Percentiles rank a stretch among this genome's conserved stretches.
Conservation (phyloP, 1,139 yeast genomes). For the Entelexis sorbosivorans region DNA sequence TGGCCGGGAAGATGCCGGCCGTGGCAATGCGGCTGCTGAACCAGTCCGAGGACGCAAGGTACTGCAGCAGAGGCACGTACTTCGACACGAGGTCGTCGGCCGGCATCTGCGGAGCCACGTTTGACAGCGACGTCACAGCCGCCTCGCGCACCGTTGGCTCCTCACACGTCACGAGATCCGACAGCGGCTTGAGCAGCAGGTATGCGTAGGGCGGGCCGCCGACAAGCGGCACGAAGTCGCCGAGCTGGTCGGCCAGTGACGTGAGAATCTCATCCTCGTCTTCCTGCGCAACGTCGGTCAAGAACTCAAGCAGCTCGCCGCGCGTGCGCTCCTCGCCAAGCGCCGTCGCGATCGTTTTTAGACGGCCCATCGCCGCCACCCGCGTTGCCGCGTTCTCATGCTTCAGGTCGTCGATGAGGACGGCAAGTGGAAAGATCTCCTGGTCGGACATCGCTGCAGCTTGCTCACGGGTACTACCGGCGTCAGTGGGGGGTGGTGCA, state of each 20-base stretch:
- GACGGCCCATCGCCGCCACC: constrained; percentile 87
- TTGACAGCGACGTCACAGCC: constrained; percentile 77
- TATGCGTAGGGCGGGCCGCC: constrained; percentile 80
- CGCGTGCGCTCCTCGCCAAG: constrained; percentile 90
- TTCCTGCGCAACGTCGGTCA: constrained; percentile 85
- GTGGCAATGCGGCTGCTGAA: constrained; percentile 87
- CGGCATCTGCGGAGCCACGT: constrained; percentile 55
- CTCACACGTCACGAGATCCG: constrained; percentile 82
- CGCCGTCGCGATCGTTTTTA: constrained; percentile 91
- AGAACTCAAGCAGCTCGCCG: constrained; percentile 77
- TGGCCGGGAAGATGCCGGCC: constrained; percentile 59
- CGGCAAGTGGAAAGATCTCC: constrained; percentile 87
- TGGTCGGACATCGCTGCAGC: constrained; percentile 16
- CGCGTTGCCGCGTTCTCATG: constrained; percentile 91
- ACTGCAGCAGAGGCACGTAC: constrained; percentile 65
- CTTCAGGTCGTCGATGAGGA: constrained; percentile 85
- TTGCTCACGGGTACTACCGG: not conserved
- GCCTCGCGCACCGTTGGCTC: constrained; percentile 96
- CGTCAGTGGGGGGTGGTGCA: not conserved
- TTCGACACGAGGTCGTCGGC: constrained; percentile 54
- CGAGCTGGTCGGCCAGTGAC: constrained; percentile 81
- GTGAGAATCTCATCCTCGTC: constrained; percentile 98
- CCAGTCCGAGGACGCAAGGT: constrained; percentile 85
- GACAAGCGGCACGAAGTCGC: constrained; percentile 71
- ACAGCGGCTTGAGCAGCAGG: constrained; percentile 71